Percentiles rank a stretch among this genome's conserved stretches.
These are phyloP conservation scores for Malus hybrid DNA, from an alignment of 331 rosid species.

Conservation along the genomic window DNA sequence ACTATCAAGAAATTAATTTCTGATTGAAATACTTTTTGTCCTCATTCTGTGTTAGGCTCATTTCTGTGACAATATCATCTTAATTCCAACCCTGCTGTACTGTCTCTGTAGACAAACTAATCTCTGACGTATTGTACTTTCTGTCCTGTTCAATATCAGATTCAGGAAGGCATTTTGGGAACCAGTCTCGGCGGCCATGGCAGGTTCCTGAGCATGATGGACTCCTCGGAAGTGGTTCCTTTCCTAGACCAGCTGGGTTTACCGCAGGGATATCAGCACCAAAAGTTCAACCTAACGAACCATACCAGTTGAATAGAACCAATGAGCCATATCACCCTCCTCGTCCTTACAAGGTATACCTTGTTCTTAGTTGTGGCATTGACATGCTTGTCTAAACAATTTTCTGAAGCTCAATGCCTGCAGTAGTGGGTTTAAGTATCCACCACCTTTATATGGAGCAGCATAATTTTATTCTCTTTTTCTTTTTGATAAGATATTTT, in stretches of 20 bases:
- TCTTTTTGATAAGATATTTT: neutral
- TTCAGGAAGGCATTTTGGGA: conserved; percentile 59
- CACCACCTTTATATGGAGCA: neutral
- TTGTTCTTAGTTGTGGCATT: conserved; percentile 2
- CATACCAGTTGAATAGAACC: conserved; percentile 45
- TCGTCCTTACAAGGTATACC: conserved; percentile 78
- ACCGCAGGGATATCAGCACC: conserved; percentile 56
- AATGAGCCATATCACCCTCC: conserved; percentile 95
- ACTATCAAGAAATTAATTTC: neutral
- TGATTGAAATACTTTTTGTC: neutral
- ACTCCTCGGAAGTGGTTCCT: conserved; percentile 97
- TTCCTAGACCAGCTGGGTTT: conserved; percentile 80
- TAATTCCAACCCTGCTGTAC: neutral
- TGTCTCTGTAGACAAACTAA: conserved; percentile 3
- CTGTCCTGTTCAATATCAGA: conserved; percentile 40
- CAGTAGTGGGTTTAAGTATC: neutral
- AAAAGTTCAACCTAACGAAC: conserved; percentile 54
- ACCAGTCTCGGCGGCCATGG: conserved; percentile 59
- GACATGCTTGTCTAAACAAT: neutral
- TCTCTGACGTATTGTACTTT: neutral
- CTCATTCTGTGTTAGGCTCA: neutral
- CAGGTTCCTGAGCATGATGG: conserved; percentile 99
- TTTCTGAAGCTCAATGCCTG: neutral
- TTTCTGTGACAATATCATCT: neutral
- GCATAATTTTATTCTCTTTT: neutral